These are phyloP conservation scores for Penicillium capsulatum DNA, from an alignment of 2,329 filamentous ascomycete species.

Conservation along the genomic window DNA sequence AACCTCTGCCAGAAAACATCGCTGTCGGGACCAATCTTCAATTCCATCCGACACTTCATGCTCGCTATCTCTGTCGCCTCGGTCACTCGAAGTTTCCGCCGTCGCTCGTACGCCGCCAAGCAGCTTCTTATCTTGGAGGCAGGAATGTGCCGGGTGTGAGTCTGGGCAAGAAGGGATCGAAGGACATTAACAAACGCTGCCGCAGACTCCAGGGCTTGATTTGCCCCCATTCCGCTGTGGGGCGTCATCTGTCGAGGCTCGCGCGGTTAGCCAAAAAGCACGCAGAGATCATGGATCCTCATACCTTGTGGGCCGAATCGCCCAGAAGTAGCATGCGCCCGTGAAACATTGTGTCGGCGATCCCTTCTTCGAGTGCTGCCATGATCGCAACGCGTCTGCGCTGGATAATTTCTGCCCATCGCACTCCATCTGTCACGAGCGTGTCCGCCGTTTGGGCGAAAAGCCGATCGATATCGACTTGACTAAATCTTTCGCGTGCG, in stretches of 20 bases:
- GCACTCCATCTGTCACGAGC: not conserved
- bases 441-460: not conserved
- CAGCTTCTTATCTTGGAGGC: not conserved
- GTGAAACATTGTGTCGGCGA: not conserved
- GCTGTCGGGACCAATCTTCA: not conserved
- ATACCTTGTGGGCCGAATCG: conserved; percentile 1
- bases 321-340: not conserved
- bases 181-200: not conserved
- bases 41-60: not conserved
- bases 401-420: not conserved
- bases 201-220: not conserved
- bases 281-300: not conserved
- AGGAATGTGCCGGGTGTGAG: not conserved
- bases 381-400: not conserved
- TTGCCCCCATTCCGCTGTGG: not conserved
- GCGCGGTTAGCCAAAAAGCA: not conserved
- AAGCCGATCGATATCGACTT: not conserved
- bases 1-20: not conserved
- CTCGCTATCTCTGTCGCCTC: not conserved
- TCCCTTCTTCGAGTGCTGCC: not conserved
- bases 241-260: not conserved
- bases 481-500: not conserved
- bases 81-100: not conserved
- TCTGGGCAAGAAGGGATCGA: not conserved
- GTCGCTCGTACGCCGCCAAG: not conserved